phyloP scores from a whole-genome alignment of 2,329 filamentous ascomycete genomes.

The Madurella fahalii region DNA sequence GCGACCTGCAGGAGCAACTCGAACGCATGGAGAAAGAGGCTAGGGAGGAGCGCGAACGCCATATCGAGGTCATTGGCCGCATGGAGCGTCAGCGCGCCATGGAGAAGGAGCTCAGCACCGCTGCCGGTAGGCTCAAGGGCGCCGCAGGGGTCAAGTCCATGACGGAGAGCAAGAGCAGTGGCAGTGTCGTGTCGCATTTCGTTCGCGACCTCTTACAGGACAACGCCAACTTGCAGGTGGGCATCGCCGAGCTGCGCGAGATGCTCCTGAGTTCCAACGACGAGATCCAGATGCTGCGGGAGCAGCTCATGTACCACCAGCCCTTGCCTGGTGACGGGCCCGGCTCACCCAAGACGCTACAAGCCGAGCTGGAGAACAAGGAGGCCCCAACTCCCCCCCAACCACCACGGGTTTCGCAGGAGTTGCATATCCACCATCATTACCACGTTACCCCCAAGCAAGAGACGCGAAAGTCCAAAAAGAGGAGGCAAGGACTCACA shows the following conservation, averaged over 20 bases:
- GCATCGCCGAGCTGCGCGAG: slow-evolving; percentile 85
- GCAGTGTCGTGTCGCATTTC: slow-evolving; percentile 84
- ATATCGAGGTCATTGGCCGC: slow-evolving; percentile 73
- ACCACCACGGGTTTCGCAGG: slow-evolving; percentile 51
- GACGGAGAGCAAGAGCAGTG: slow-evolving; percentile 54
- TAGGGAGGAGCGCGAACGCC: slow-evolving; percentile 72
- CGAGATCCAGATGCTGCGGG: slow-evolving; percentile 81
- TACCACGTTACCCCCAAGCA: slow-evolving; percentile 69
- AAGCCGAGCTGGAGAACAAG: slow-evolving; percentile 64
- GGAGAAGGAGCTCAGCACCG: slow-evolving; percentile 75
- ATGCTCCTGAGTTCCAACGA: slow-evolving; percentile 90
- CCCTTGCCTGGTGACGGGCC: slow-evolving; percentile 47
- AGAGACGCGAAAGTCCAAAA: slow-evolving; percentile 62
- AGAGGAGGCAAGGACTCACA: slow-evolving; percentile 64
- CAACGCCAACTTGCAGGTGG: slow-evolving; percentile 88
- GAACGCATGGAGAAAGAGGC: slow-evolving; percentile 85
- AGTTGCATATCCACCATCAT: slow-evolving; percentile 91
- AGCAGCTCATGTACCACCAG: slow-evolving; percentile 77
- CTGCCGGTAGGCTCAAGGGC: slow-evolving; percentile 75
- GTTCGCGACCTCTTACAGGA: slow-evolving; percentile 94
- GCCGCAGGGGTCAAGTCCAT: slow-evolving; percentile 69
- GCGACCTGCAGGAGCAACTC: slow-evolving; percentile 78
- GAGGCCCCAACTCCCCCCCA: slow-evolving; percentile 30
- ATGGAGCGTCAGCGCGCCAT: slow-evolving; percentile 81
- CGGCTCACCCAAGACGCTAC: slow-evolving; percentile 52